Evolutionary conservation across 345 rosid genomes (phyloP).

Genomic region (Excoecaria agallocha): DNA sequence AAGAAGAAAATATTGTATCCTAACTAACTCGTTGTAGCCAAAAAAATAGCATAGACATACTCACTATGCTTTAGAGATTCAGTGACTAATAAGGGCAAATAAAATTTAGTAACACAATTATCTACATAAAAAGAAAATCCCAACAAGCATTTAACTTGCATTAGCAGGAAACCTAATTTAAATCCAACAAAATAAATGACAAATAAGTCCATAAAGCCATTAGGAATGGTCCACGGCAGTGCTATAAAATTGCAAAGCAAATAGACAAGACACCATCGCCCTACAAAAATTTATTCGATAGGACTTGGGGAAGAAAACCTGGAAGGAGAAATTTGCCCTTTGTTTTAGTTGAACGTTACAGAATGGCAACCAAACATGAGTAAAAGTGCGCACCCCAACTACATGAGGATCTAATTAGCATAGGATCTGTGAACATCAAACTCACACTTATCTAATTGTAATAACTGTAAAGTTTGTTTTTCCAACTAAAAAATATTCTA

Average conservation of each 20-base stretch:
- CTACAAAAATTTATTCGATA: background rate
- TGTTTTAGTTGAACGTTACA: background rate
- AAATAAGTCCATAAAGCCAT: background rate
- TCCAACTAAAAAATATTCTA: no score
- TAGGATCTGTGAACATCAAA: no score
- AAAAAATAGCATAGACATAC: no score
- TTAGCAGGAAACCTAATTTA: background rate
- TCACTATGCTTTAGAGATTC: no score
- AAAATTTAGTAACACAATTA: no score
- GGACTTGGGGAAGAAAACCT: background rate
- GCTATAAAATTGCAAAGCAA: background rate
- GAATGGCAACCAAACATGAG: background rate
- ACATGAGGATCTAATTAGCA: no score
- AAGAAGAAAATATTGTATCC: no score
- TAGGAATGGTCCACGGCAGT: background rate
- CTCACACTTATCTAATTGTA: no score
- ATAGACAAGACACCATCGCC: background rate
- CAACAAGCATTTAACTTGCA: conserved; percentile 1
- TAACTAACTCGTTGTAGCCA: no score
- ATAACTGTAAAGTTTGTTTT: no score
- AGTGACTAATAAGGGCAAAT: no score
- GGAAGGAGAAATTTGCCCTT: background rate
- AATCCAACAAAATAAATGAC: background rate
- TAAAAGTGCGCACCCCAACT: background rate
- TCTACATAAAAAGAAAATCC: no score